A percentile compares a stretch with the other conserved stretches of the same genome.
Conservation (phyloP, 176 grass and related monocot genomes). For the Hordeum vulgare region DNA sequence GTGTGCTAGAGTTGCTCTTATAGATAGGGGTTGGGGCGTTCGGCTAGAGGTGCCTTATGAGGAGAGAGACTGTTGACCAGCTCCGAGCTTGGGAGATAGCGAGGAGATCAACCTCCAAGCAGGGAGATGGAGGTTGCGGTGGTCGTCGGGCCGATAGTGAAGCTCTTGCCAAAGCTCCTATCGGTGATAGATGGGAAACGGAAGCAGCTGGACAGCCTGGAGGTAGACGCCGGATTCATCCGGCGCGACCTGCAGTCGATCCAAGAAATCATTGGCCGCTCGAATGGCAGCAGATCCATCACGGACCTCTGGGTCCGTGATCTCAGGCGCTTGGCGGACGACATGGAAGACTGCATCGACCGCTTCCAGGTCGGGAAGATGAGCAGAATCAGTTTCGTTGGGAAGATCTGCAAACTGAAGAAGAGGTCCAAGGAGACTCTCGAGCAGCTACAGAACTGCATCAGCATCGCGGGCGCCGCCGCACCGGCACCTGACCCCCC, state of each 20-base stretch:
- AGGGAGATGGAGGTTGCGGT: not conserved
- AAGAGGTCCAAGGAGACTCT: not conserved
- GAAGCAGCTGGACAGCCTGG: not conserved
- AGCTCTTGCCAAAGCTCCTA: not conserved
- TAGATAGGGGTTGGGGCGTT: too few species aligned
- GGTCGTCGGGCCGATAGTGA: not conserved
- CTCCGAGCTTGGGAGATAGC: too few species aligned
- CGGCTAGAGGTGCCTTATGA: too few species aligned
- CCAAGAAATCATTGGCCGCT: not conserved
- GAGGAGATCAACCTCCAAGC: too few species aligned
- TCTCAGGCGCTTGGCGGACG: not conserved
- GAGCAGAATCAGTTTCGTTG: not conserved
- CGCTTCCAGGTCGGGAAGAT: not conserved
- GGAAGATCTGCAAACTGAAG: not conserved
- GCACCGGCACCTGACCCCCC: not conserved
- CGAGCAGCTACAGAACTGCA: not conserved
- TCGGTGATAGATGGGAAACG: not conserved
- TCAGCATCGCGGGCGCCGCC: not conserved
- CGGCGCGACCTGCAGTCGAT: not conserved
- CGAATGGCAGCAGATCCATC: not conserved
- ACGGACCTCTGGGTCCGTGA: not conserved
- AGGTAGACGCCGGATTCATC: not conserved
- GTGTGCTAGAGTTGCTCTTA: too few species aligned
- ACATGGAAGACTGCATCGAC: constrained; percentile 2
- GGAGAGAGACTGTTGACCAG: too few species aligned